Evolutionary conservation across 2,329 filamentous ascomycete species (phyloP).

Genomic region (Claviceps cyperi): DNA sequence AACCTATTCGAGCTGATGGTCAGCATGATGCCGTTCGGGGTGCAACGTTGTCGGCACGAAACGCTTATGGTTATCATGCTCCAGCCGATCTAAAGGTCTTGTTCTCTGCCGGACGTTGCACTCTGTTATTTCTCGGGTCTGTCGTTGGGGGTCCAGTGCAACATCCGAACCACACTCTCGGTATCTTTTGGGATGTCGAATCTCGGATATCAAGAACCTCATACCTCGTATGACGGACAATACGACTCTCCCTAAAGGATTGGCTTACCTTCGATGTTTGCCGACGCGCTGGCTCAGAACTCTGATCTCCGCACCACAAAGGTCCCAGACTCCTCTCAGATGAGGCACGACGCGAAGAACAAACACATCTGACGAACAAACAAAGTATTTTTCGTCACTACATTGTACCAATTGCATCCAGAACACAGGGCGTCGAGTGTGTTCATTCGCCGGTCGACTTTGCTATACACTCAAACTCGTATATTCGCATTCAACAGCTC

Average conservation of each 20-base stretch:
- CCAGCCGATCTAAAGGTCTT: not conserved
- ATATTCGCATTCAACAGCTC: not conserved
- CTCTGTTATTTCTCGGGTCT: not conserved
- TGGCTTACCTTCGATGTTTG: not conserved
- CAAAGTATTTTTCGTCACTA: not conserved
- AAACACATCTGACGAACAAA: no score
- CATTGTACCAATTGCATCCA: conserved; percentile 5
- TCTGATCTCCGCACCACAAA: not conserved
- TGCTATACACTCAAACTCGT: not conserved
- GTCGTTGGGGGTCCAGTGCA: conserved; percentile 2
- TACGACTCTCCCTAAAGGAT: not conserved
- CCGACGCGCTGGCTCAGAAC: not conserved
- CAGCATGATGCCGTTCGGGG: not conserved
- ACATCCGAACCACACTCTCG: conserved; percentile 4
- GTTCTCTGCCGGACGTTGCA: not conserved
- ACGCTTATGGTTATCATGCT: not conserved
- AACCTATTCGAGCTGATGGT: not conserved
- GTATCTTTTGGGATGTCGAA: not conserved
- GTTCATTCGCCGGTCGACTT: not conserved
- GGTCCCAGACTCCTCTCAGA: not conserved
- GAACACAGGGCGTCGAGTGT: not conserved
- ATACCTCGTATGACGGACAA: conserved; percentile 1
- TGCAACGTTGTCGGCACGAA: conserved; percentile 3
- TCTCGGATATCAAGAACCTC: not conserved
- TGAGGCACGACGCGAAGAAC: not conserved